Evolutionary conservation across 768 basidiomycete genomes (phyloP), one percentile per base, ranked within the genome.

Genomic region (Phaeolepiota aurea): DNA sequence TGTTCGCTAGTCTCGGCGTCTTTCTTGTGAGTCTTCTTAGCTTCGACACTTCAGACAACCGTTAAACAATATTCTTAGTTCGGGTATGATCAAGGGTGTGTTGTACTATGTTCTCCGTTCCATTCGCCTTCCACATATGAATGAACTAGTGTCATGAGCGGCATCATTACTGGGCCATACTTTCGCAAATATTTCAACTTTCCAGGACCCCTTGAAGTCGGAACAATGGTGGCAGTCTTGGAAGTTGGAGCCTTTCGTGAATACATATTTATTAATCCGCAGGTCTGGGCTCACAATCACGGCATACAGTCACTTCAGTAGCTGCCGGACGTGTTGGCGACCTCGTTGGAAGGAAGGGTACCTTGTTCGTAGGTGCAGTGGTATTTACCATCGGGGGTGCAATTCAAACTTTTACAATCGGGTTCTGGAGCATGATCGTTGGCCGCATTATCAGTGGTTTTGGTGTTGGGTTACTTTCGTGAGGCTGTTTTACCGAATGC

Each of bases 221-320:
- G 90, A n/a, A 89, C 87, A 14, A 91, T 97, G 85, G 91, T 96
- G 30, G 88, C 92, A n/a, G 82, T 93, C 3, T 66, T 94, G 22
- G 91, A 97, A 61, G 73, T 97, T 23, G 92, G 92, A 32, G 92
- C 92, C 28, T 82, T 96, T 57, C 72, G 90, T 88, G 54, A 32
- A 79, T 64, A 39, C 32, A n/a, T n/a, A n/a, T n/a, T n/a, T n/a
- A n/a, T n/a, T n/a, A 10, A 28, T 34, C 15, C 16, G 22, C 23
- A 19, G n/a, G 14, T 32, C 5, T n/a, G 25, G 25, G 7, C 7
- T 28, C 25, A 7, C 25, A 28, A 28, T 7, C n/a, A 7, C 19
- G 40, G 48, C 23, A 19, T 20, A 46, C 52, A 91, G 88, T 85
- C 44, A 96, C 93, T 0, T 93, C 92, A 10, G 61, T 96, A 42